Evolutionary conservation across 1,284 basidiomycete genomes (phyloP), one percentile per base, ranked within the genome.

Genomic region (Malassezia obtusa): DNA sequence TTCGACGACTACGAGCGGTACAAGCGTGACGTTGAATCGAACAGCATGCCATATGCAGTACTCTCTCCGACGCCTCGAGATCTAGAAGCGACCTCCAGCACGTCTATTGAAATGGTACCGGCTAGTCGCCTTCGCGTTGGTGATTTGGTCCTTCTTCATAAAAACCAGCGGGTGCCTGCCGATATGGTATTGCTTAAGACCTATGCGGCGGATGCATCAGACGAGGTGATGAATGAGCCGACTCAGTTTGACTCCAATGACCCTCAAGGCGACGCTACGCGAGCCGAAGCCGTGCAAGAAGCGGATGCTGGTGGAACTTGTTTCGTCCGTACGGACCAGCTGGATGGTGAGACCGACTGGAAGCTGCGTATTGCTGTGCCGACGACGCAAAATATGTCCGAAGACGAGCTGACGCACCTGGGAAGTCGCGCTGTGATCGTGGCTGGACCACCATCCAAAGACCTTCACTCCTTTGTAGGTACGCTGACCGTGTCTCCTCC

Each of bases 271-370:
- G 44, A 4, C 1, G 19, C 30, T 2, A 22, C 11, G 32, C 43
- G 43, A 17, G 19, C 43, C 25, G 43, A 28, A 2, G 43, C 25
- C 6, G 43, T 45, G 14, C n/a, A 46, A 15, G 40, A 35, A 9
- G 49, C 50, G 9, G 32, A 49, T 8, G 51, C 51, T n/a, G 91
- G 90, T 60, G 94, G 94, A 1, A 91, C 90, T 1, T 96, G 92
- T 73, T 99, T 98, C 75, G 87, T 99, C 49, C 80, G 92, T 5
- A 99, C 94, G 0, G 94, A 99, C 75, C 94, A 98, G 71, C 80
- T 99, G 10, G 94, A 99, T 64, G 94, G 94, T 39, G 94, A 99
- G 76, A 99, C 94, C 1, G 94, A 98, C 67, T 98, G 94, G 94
- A 99, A 99, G 75, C 78, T 96, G 45, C 83, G 88, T 10, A 84